Conservation (phyloP, 176 grass and related monocot species). For the Aegilops sharonensis region DNA sequence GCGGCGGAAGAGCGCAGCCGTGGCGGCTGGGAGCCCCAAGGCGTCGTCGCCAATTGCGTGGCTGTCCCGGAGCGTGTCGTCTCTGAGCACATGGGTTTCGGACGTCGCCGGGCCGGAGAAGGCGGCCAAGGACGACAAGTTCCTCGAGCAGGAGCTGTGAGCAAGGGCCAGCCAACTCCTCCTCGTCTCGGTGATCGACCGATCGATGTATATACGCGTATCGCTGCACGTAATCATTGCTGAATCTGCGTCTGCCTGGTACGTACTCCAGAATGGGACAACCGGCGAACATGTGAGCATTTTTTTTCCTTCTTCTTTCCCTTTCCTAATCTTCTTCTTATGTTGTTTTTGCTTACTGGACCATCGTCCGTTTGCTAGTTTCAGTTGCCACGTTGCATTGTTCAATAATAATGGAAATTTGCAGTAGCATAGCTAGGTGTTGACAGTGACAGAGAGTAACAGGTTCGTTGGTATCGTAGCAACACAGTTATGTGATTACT, state of each 20-base stretch:
- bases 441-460: background rate
- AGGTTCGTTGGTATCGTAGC: background rate
- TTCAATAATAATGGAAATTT: background rate
- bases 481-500: background rate
- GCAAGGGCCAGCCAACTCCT: background rate
- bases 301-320: background rate
- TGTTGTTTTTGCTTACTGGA: no score
- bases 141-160: constrained; percentile 56
- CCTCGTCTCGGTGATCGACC: background rate
- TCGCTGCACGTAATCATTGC: background rate
- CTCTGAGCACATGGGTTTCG: constrained; percentile 51
- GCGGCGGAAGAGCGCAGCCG: constrained; percentile 1
- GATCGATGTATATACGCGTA: background rate
- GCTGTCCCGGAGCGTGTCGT: constrained; percentile 63
- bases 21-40: constrained; percentile 34
- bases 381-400: background rate
- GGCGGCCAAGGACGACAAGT: constrained; percentile 37
- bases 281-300: background rate
- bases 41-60: constrained; percentile 44
- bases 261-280: background rate
- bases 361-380: background rate
- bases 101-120: constrained; percentile 33
- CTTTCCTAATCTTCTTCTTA: background rate
- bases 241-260: background rate
- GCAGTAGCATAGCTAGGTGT: background rate